phyloP scores from a whole-genome alignment of 257 asterid species.

The Buddleja alternifolia region DNA sequence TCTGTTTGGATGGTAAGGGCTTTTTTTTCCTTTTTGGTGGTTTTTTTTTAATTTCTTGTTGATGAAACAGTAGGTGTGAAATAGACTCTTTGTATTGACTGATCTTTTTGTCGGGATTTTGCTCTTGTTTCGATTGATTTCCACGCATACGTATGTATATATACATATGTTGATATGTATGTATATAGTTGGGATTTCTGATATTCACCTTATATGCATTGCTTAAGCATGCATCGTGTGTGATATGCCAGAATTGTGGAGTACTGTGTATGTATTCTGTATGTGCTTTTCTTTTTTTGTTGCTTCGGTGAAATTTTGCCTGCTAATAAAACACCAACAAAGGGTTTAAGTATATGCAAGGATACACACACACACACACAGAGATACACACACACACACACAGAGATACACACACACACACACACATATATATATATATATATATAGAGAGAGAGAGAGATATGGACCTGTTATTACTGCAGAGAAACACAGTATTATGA shows the following conservation, averaged over 20 bases:
- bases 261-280: background rate
- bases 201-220: background rate
- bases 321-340: no score
- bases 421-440: no score
- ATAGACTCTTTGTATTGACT: background rate
- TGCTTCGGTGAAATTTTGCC: background rate
- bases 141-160: no score
- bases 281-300: background rate
- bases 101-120: background rate
- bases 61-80: background rate
- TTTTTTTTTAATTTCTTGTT: background rate
- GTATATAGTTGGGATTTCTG: background rate
- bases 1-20: background rate
- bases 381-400: no score
- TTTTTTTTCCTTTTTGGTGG: background rate
- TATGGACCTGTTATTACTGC: no score
- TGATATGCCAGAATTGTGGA: background rate
- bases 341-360: no score
- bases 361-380: no score
- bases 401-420: no score
- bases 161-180: no score
- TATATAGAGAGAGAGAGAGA: no score
- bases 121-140: background rate
- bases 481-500: background rate
- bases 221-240: slow-evolving; percentile 27